A percentile compares a stretch with the other conserved stretches of the same genome.
Evolutionary conservation across 768 basidiomycete genomes (phyloP).

Genomic region (Pleurotus tuoliensis): DNA sequence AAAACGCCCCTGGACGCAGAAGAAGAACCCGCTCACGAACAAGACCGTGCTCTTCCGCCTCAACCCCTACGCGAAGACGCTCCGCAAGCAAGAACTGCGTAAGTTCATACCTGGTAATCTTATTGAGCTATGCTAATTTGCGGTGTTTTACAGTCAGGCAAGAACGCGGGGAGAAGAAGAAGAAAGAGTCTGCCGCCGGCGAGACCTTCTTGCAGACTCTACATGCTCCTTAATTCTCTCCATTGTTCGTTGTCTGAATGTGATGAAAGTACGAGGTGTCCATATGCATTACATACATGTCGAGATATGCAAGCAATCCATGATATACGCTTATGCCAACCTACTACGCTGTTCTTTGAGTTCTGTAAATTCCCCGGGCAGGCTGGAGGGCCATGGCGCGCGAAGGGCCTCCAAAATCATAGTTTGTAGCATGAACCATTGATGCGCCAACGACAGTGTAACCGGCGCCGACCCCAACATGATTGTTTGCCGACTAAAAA

Average conservation of each 20-base stretch:
- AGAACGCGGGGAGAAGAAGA: constrained; percentile 49
- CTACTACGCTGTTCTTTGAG: not conserved
- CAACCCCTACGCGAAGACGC: constrained; percentile 97
- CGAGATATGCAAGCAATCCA: not conserved
- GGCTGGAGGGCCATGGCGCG: no score
- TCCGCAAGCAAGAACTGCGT: constrained; percentile 88
- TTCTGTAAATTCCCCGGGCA: no score
- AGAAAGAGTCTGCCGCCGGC: constrained; percentile 60
- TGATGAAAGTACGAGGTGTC: not conserved
- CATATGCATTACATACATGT: not conserved
- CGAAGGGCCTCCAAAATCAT: no score
- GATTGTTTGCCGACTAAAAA: no score
- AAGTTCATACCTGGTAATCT: constrained; percentile 29
- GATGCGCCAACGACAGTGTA: no score
- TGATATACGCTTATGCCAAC: not conserved
- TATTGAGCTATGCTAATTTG: not conserved
- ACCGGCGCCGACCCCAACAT: no score
- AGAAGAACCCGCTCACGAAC: constrained; percentile 98
- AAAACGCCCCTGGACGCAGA: constrained; percentile 97
- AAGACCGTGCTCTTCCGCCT: constrained; percentile 93
- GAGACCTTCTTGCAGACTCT: constrained; percentile 83
- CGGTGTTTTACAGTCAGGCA: constrained; percentile 59
- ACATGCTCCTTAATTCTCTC: constrained; percentile 67
- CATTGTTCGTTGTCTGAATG: not conserved
- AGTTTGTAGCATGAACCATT: no score